These are phyloP conservation scores for Arabidopsis suecica DNA, from an alignment of 345 rosid species.

Conservation along the genomic window DNA sequence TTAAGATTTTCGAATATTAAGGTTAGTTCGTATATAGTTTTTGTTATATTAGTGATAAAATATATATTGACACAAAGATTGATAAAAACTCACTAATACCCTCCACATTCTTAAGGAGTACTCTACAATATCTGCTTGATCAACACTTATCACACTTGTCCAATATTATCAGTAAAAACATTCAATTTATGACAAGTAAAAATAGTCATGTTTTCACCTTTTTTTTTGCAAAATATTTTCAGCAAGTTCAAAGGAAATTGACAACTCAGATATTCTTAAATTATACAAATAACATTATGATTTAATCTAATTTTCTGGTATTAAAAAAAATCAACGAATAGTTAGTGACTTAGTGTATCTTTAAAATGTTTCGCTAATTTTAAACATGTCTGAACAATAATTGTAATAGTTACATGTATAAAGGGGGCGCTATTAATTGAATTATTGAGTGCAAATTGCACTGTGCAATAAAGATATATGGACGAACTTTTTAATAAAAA, in stretches of 20 bases:
- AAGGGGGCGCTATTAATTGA: not conserved
- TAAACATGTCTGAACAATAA: not conserved
- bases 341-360: not conserved
- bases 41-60: no score
- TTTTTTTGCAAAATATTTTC: not conserved
- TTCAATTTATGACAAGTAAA: not conserved
- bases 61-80: no score
- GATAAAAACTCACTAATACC: slow-evolving; percentile 5
- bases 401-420: not conserved
- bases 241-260: not conserved
- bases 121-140: slow-evolving; percentile 12
- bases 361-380: not conserved
- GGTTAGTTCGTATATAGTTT: no score
- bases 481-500: not conserved
- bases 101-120: slow-evolving; percentile 5
- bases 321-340: not conserved
- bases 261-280: not conserved
- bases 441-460: not conserved
- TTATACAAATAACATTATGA: not conserved
- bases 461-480: not conserved
- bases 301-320: not conserved
- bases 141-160: slow-evolving; percentile 23
- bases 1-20: no score
- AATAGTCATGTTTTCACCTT: not conserved
- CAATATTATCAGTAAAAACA: not conserved